Evolutionary conservation across 768 basidiomycete species (phyloP), one percentile per base, ranked within the genome.

Genomic region (Collybiopsis luxurians): DNA sequence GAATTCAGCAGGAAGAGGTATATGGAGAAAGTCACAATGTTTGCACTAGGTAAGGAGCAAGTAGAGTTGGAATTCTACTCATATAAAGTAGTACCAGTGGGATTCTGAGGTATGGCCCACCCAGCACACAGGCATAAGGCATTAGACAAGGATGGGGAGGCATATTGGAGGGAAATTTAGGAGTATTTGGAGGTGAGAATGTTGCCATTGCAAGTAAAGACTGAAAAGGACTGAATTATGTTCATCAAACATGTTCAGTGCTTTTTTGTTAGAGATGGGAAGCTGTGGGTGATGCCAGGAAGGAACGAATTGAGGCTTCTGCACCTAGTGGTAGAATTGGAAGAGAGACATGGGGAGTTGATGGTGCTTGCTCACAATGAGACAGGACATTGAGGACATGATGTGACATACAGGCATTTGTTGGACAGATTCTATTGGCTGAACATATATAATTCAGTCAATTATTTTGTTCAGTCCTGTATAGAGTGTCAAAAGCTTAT

Each of bases 381-480:
- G 3, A 47, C 57, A 0, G 72, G 72, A 10, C 71, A 74, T 52
- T 54, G 66, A 28, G 72, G 71, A n/a, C 54, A 65, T 0, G 66
- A 73, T 21, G 56, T n/a, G n/a, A n/a, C n/a, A n/a, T n/a, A n/a
- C n/a, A n/a, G n/a, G n/a, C n/a, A n/a, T n/a, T n/a, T n/a, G n/a
- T n/a, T n/a, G n/a, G n/a, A n/a, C n/a, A n/a, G n/a, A n/a, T n/a
- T n/a, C n/a, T n/a, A n/a, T n/a, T n/a, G n/a, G n/a, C n/a, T n/a
- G n/a, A n/a, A n/a, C n/a, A n/a, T n/a, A n/a, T n/a, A n/a, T n/a
- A n/a, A n/a, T n/a, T n/a, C n/a, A n/a, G n/a, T n/a, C n/a, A n/a
- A n/a, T n/a, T n/a, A n/a, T 17, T n/a, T n/a, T n/a, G n/a, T n/a
- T n/a, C n/a, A n/a, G n/a, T n/a, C n/a, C n/a, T n/a, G n/a, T n/a